Evolutionary conservation across 805 yeast genomes (phyloP).

Genomic region (Cyberlindnera sargentensis): DNA sequence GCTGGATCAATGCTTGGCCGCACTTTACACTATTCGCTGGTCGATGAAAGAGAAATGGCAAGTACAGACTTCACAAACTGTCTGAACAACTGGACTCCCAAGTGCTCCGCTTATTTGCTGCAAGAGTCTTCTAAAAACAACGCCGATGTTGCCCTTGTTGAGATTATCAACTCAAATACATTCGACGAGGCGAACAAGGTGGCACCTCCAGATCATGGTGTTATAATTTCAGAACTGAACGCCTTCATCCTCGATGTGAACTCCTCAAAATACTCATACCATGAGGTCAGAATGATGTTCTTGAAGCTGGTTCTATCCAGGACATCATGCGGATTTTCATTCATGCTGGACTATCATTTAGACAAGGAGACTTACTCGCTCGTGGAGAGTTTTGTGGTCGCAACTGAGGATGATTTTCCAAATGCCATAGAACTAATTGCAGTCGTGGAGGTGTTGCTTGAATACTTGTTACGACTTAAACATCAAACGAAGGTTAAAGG

Average conservation of each 20-base stretch:
- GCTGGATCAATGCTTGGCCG: conserved; percentile 5
- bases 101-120: conserved; percentile 22
- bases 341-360: conserved; percentile 35
- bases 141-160: conserved; percentile 20
- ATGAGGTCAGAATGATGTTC: conserved; percentile 30
- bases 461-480: conserved; percentile 31
- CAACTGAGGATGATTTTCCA: conserved; percentile 17
- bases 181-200: conserved; percentile 11
- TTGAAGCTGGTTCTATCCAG: conserved; percentile 20
- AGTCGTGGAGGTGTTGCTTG: conserved; percentile 40
- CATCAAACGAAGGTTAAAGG: conserved; percentile 11
- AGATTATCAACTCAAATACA: conserved; percentile 26
- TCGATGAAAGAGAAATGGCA: neutral
- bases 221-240: neutral
- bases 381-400: conserved; percentile 13
- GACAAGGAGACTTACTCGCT: conserved; percentile 14
- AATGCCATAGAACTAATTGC: conserved; percentile 19
- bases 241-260: conserved; percentile 21
- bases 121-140: conserved; percentile 4
- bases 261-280: conserved; percentile 26
- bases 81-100: conserved; percentile 20
- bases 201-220: neutral
- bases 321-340: conserved; percentile 17
- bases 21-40: neutral
- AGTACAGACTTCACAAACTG: conserved; percentile 11